Evolutionary conservation across 306 rosid species (phyloP).

Genomic region (Dryas drummondii): DNA sequence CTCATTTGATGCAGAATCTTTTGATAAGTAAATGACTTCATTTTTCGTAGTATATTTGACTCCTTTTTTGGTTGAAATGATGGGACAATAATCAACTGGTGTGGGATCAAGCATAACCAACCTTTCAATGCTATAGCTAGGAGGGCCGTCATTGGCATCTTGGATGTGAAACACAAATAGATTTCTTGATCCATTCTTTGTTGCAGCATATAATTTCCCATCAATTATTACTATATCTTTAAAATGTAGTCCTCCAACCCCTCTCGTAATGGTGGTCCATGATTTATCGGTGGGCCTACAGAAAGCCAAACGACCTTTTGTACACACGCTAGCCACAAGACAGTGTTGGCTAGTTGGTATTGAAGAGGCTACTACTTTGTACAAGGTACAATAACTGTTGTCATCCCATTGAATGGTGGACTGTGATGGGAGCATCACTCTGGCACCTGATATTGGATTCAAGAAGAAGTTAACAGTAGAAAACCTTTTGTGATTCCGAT

Average conservation of each 20-base stretch:
- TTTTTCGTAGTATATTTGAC: neutral
- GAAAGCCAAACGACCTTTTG: neutral
- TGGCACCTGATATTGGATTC: neutral
- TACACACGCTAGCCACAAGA: neutral
- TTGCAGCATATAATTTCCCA: neutral
- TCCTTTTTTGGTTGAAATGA: too few relatives aligned
- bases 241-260: neutral
- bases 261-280: neutral
- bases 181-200: neutral
- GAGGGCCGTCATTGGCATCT: neutral
- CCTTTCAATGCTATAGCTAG: neutral
- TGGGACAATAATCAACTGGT: neutral
- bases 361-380: neutral
- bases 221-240: neutral
- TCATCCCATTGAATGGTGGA: neutral
- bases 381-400: neutral
- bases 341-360: neutral
- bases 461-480: neutral
- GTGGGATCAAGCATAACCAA: neutral
- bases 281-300: neutral
- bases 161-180: neutral
- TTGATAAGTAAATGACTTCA: neutral
- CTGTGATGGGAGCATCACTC: neutral
- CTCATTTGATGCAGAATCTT: neutral
- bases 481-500: neutral